Percentiles rank a stretch among this genome's conserved stretches.
Conservation (phyloP, 2,329 filamentous ascomycete species). For the Fusarium sacchari region DNA sequence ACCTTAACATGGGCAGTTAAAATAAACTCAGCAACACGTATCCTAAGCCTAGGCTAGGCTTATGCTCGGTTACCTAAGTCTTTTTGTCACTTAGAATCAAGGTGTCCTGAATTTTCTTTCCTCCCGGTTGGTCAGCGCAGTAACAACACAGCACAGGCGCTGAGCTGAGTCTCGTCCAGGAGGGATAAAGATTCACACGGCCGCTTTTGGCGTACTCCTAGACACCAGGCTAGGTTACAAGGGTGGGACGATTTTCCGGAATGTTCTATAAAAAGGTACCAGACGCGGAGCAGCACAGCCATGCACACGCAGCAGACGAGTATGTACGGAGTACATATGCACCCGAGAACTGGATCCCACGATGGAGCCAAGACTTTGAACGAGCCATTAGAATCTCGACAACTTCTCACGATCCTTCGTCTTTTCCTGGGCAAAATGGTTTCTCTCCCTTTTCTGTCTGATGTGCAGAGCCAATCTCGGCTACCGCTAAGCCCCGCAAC, state of each 20-base stretch:
- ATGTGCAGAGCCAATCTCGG: conserved; percentile 34
- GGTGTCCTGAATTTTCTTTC: too few species aligned
- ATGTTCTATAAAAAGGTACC: conserved; percentile 38
- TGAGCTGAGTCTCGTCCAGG: conserved; percentile 4
- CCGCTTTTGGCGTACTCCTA: conserved; percentile 16
- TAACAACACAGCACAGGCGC: not conserved
- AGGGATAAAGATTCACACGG: conserved; percentile 2
- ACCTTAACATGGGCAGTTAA: too few species aligned
- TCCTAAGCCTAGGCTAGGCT: too few species aligned
- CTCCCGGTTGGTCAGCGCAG: not conserved
- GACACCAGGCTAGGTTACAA: conserved; percentile 14
- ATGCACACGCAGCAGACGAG: conserved; percentile 7
- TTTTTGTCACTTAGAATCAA: too few species aligned
- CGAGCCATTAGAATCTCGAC: conserved; percentile 17
- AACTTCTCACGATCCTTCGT: conserved; percentile 1
- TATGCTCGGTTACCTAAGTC: too few species aligned
- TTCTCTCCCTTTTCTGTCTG: conserved; percentile 8
- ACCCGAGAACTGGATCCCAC: conserved; percentile 14
- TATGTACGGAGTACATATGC: too few species aligned
- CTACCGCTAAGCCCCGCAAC: conserved; percentile 32
- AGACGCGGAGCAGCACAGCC: conserved; percentile 17
- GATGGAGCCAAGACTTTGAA: not conserved
- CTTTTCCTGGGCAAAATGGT: not conserved
- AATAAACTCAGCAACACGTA: too few species aligned
- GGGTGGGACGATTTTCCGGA: conserved; percentile 37